Conservation (phyloP, 2,329 filamentous ascomycete genomes). For the Talaromyces sp. region DNA sequence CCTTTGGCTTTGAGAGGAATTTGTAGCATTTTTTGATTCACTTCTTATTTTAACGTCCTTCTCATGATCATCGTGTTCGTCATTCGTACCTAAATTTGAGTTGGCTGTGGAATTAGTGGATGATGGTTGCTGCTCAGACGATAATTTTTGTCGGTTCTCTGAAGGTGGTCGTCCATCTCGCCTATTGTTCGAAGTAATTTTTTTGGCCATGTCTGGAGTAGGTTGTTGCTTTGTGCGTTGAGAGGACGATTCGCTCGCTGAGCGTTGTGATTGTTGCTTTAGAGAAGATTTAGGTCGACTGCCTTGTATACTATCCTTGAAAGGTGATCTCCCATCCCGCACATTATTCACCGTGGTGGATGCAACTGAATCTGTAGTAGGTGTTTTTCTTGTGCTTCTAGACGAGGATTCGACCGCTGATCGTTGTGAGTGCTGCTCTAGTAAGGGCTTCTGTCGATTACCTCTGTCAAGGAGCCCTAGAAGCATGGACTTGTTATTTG, state of each 20-base stretch:
- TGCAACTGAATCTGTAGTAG: not conserved
- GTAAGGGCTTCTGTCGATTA: not conserved
- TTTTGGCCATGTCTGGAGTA: not conserved
- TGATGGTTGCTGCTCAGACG: not conserved
- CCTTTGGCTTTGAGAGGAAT: not conserved
- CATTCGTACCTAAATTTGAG: not conserved
- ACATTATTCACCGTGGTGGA: not conserved
- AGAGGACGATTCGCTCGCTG: not conserved
- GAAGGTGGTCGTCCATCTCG: not conserved
- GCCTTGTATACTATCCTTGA: not conserved
- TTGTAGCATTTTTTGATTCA: not conserved
- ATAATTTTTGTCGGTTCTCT: not conserved
- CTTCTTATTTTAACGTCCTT: not conserved
- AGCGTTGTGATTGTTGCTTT: not conserved
- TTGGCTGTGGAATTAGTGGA: not conserved
- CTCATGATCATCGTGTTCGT: not conserved
- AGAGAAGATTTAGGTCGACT: not conserved
- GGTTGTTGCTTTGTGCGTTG: not conserved
- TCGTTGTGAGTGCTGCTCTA: not conserved
- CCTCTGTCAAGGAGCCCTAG: conserved; percentile 5
- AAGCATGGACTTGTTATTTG: not conserved
- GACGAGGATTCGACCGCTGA: not conserved
- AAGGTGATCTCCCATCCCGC: not conserved
- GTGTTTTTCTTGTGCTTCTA: not conserved
- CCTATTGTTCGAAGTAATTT: not conserved